phyloP scores from a whole-genome alignment of 140 eudicot species.

The Anethum foeniculum region DNA sequence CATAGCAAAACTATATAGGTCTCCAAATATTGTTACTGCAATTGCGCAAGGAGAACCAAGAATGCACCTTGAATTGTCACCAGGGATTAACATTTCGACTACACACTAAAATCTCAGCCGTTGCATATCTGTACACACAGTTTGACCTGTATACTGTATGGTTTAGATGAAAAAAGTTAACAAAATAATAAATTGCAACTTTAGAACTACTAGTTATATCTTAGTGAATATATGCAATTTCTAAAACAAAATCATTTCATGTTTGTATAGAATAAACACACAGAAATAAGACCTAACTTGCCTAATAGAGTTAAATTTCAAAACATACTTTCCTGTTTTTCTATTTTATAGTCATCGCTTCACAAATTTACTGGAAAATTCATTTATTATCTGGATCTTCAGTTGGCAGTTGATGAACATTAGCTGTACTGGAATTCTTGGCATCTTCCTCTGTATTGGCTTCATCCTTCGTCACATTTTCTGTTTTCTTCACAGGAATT shows the following conservation, averaged over 20 bases:
- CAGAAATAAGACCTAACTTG: neutral
- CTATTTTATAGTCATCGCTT: neutral
- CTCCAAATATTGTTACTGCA: neutral
- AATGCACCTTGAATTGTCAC: neutral
- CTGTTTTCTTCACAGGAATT: neutral
- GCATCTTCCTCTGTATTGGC: constrained; percentile 11
- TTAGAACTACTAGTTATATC: neutral
- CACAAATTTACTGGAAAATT: neutral
- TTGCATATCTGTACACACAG: neutral
- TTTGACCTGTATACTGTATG: neutral
- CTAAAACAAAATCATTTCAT: neutral
- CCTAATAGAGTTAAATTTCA: neutral
- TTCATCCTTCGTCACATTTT: neutral
- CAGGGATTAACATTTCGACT: neutral
- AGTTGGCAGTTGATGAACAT: neutral
- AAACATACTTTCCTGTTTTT: neutral
- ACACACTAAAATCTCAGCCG: neutral
- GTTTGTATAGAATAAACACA: neutral
- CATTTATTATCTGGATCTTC: neutral
- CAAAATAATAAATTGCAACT: neutral
- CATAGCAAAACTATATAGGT: neutral
- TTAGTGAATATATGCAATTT: neutral
- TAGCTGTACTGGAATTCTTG: constrained; percentile 3
- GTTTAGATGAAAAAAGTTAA: neutral
- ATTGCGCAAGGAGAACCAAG: neutral